phyloP scores from a whole-genome alignment of 2,329 filamentous ascomycete genomes.

The Zasmidium angulare region DNA sequence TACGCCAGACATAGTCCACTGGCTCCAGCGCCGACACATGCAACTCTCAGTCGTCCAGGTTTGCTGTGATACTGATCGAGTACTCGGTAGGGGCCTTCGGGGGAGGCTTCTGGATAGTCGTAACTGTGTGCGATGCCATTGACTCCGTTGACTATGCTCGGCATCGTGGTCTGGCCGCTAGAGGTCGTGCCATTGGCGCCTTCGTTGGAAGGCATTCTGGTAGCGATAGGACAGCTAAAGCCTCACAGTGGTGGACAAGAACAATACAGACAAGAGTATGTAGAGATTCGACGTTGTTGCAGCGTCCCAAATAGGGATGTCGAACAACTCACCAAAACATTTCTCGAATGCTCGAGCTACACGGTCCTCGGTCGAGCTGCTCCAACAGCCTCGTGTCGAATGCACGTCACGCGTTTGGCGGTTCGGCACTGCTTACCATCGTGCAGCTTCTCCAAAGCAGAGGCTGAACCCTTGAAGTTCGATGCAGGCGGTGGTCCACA shows the following conservation, averaged over 20 bases:
- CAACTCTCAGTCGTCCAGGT: constrained; percentile 3
- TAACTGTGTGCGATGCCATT: constrained; percentile 15
- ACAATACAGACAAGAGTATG: too few relatives aligned
- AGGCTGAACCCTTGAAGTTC: constrained; percentile 1
- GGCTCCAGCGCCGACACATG: constrained; percentile 51
- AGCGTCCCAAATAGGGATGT: too few relatives aligned
- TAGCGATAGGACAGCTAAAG: neutral
- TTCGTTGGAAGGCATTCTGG: constrained; percentile 1
- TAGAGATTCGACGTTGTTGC: too few relatives aligned
- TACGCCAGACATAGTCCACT: constrained; percentile 51
- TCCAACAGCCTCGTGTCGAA: neutral
- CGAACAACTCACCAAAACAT: neutral
- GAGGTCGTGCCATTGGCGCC: neutral
- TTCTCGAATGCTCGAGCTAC: neutral
- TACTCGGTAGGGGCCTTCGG: constrained; percentile 14
- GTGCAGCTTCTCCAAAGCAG: constrained; percentile 4
- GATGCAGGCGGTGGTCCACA: neutral
- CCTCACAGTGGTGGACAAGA: too few relatives aligned
- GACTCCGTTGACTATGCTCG: constrained; percentile 14
- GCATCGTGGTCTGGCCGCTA: constrained; percentile 15
- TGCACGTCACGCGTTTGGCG: neutral
- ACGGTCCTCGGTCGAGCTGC: constrained; percentile 3
- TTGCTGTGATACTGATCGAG: constrained; percentile 17
- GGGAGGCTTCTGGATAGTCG: constrained; percentile 10
- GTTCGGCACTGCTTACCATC: constrained; percentile 6